These are phyloP conservation scores for Suhomyces prunicola DNA, from an alignment of 805 yeast genomes.

Conservation along the genomic window DNA sequence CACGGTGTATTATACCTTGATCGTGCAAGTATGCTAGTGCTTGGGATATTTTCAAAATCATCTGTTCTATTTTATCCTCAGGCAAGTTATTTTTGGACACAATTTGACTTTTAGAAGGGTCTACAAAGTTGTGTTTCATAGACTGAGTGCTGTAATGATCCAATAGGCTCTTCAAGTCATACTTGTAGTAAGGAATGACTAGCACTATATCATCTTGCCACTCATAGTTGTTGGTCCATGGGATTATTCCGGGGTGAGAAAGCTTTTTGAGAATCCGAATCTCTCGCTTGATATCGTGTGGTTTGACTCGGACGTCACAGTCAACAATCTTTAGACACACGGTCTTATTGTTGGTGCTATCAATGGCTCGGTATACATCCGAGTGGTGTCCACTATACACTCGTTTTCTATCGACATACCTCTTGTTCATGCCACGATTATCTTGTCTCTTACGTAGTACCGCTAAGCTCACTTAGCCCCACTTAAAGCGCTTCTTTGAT, in stretches of 20 bases:
- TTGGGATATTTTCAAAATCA: slow-evolving; percentile 15
- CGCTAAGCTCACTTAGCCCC: neutral
- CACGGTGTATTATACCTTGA: slow-evolving; percentile 39
- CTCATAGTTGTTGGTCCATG: slow-evolving; percentile 18
- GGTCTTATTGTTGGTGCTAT: neutral
- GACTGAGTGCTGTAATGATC: slow-evolving; percentile 16
- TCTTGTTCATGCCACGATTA: neutral
- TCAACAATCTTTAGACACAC: slow-evolving; percentile 35
- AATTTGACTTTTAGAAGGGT: slow-evolving; percentile 5
- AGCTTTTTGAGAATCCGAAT: slow-evolving; percentile 23
- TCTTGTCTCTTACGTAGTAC: neutral
- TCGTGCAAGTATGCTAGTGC: slow-evolving; percentile 30
- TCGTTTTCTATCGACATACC: slow-evolving; percentile 17
- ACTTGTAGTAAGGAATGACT: slow-evolving; percentile 30
- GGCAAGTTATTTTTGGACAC: slow-evolving; percentile 3
- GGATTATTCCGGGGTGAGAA: slow-evolving; percentile 13
- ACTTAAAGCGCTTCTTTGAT: neutral
- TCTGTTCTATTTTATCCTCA: slow-evolving; percentile 1
- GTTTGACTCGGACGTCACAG: slow-evolving; percentile 31
- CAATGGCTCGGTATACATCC: slow-evolving; percentile 27
- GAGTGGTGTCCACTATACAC: slow-evolving; percentile 36
- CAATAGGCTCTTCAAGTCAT: slow-evolving; percentile 24
- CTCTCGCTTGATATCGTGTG: slow-evolving; percentile 36
- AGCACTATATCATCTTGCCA: slow-evolving; percentile 31
- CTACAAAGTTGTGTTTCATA: slow-evolving; percentile 23